phyloP scores from a whole-genome alignment of 2,329 filamentous ascomycete genomes.

The Phialophora expanda region DNA sequence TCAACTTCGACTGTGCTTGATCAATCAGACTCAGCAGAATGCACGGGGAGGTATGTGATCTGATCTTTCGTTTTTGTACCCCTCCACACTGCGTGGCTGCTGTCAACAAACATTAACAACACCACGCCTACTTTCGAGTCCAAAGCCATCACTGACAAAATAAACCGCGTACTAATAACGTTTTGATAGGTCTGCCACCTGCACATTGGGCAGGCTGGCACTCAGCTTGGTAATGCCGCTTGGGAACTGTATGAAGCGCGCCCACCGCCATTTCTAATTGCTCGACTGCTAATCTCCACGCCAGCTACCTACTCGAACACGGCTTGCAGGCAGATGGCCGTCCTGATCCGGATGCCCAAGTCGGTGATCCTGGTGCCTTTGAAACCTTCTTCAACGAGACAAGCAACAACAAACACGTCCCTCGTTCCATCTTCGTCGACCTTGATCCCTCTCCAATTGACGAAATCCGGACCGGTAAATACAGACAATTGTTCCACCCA shows the following conservation, averaged over 20 bases:
- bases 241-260: constrained; percentile 67
- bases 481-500: constrained; percentile 69
- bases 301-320: constrained; percentile 68
- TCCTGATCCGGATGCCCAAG: constrained; percentile 60
- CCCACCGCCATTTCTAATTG: constrained; percentile 42
- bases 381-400: constrained; percentile 73
- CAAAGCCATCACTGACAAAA: neutral
- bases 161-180: constrained; percentile 24
- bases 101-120: constrained; percentile 20
- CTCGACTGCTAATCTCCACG: constrained; percentile 31
- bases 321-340: constrained; percentile 66
- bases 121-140: constrained; percentile 5
- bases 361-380: constrained; percentile 62
- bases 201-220: constrained; percentile 71
- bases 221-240: constrained; percentile 70
- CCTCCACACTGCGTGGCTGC: constrained; percentile 22
- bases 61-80: constrained; percentile 19
- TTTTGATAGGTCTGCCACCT: constrained; percentile 64
- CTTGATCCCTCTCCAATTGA: constrained; percentile 70
- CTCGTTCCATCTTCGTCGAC: constrained; percentile 70
- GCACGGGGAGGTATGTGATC: constrained; percentile 32
- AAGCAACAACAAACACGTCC: constrained; percentile 67
- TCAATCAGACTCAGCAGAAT: constrained; percentile 19
- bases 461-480: constrained; percentile 68
- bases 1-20: neutral